Base-by-base conservation (phyloP, 768 basidiomycete genomes). In the Austroboletus festivus region DNA sequence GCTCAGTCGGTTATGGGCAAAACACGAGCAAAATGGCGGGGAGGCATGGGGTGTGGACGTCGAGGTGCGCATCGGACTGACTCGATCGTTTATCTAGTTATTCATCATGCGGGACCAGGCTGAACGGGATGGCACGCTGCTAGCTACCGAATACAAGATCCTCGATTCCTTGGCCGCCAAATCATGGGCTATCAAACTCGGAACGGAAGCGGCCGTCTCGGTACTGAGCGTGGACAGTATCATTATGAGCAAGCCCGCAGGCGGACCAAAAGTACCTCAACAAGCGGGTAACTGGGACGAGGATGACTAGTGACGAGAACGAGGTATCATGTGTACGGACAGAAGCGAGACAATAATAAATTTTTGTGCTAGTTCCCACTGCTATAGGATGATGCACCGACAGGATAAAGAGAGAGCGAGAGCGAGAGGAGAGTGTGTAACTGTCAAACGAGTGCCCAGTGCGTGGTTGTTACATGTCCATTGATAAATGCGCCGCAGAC, bases 201-300 rank as follows among this genome's bases (percentile, higher is more conserved):
- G 86, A 15, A 92, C 92, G 0, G 93, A 96, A 63, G 91, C 93
- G 16, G 93, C 93, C 1, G 78, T 89, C 34, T 85, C 90, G 0
- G 89, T 96, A 24, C 80, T 99, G 46, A 88, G 86, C 53, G 96
- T 99, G 7, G 96, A 99, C 70, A 92, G 89, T 62, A 97, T 98
- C 65, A 96, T 97, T 73, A 93, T 94, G 82, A 90, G 88, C 72
- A 92, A 91, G 63, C 87, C 88, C n/a, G 88, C 89, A 0, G 89
- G 89, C 24, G 89, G 89, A 42, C 89, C 89, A 41, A 92, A 90
- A 65, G 74, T 92, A 42, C 89, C 89, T 45, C 89, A 93, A 61
- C 90, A 92, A 65, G 76, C 85, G 33, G 83, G 88, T 6, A 89
- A 89, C 64, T 92, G 89, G 89, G 90, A 92, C 55, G 85, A 85